Conservation (phyloP, 805 yeast genomes). For the Yarrowia sp. region DNA sequence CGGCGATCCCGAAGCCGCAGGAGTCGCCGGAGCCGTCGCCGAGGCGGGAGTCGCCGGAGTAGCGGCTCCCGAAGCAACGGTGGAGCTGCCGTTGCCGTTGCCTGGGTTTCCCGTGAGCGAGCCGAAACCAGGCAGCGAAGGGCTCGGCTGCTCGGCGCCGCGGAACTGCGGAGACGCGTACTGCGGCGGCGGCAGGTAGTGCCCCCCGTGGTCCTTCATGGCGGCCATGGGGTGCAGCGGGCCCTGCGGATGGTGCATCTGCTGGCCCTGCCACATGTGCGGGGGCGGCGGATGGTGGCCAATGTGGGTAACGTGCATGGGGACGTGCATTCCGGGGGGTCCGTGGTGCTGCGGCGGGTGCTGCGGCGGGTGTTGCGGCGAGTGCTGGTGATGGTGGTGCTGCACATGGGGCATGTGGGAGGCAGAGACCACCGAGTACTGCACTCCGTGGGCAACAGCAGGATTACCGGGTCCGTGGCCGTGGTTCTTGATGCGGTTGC, state of each 20-base stretch:
- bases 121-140: neutral
- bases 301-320: conserved; percentile 26
- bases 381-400: neutral
- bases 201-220: conserved; percentile 15
- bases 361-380: neutral
- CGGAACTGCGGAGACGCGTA: conserved; percentile 11
- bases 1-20: neutral
- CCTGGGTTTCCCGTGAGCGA: neutral
- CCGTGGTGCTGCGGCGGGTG: neutral
- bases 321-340: conserved; percentile 7
- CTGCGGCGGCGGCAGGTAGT: conserved; percentile 22
- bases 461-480: conserved; percentile 19
- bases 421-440: conserved; percentile 1
- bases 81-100: neutral
- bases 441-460: conserved; percentile 2
- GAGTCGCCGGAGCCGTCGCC: conserved; percentile 5
- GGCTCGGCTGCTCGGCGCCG: neutral
- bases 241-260: neutral
- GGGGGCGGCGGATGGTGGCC: conserved; percentile 25
- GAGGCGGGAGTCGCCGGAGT: neutral
- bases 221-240: conserved; percentile 24
- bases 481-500: conserved; percentile 67
- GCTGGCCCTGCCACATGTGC: conserved; percentile 22
- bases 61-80: neutral
- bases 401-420: conserved; percentile 17